Conservation (phyloP, 2,329 filamentous ascomycete genomes). For the Achaetomium macrosporum region DNA sequence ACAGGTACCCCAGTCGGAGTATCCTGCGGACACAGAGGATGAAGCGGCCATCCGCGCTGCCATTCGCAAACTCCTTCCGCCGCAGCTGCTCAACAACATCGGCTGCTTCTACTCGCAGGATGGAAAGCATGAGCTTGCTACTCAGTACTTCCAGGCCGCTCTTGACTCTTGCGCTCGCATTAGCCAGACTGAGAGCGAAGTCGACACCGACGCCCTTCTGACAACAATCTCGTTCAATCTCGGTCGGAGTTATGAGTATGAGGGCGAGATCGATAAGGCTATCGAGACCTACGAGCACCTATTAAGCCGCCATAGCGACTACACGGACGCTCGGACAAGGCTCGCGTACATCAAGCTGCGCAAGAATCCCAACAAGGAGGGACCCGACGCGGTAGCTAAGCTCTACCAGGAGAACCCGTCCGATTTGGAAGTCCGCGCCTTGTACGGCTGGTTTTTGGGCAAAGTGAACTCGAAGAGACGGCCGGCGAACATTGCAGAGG, state of each 20-base stretch:
- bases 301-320: conserved; percentile 78
- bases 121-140: conserved; percentile 73
- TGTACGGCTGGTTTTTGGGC: conserved; percentile 95
- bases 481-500: conserved; percentile 73
- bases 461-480: conserved; percentile 74
- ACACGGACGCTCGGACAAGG: conserved; percentile 83
- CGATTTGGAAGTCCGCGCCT: conserved; percentile 83
- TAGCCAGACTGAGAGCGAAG: conserved; percentile 63
- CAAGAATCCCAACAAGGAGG: conserved; percentile 75
- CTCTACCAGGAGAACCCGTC: conserved; percentile 77
- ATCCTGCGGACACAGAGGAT: conserved; percentile 54
- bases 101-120: conserved; percentile 90
- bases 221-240: conserved; percentile 97
- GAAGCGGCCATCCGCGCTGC: conserved; percentile 53
- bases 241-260: conserved; percentile 84
- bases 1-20: conserved; percentile 65
- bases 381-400: conserved; percentile 77
- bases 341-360: conserved; percentile 85
- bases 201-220: conserved; percentile 85
- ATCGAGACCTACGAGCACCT: conserved; percentile 83
- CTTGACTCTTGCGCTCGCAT: conserved; percentile 81
- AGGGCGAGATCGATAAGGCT: conserved; percentile 74
- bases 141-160: conserved; percentile 87
- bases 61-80: conserved; percentile 73
- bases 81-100: conserved; percentile 93